phyloP scores from a whole-genome alignment of 768 basidiomycete genomes.

The Amanita rubescens region DNA sequence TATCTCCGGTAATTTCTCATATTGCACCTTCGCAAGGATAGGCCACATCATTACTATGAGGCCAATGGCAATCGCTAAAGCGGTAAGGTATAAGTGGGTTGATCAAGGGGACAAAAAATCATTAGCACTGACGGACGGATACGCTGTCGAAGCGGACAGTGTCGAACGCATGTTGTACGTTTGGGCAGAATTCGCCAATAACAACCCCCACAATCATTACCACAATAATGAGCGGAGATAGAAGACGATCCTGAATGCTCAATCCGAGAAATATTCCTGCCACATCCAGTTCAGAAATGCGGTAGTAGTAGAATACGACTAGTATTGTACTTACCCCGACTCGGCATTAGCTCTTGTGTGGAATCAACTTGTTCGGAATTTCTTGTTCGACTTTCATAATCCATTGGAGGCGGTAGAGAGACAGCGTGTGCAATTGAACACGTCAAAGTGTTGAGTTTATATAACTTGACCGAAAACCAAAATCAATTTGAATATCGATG shows the following conservation, averaged over 20 bases:
- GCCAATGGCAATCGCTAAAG: conserved; percentile 71
- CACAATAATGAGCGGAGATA: conserved; percentile 52
- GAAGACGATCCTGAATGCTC: conserved; percentile 15
- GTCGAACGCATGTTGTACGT: conserved; percentile 55
- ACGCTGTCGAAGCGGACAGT: conserved; percentile 64
- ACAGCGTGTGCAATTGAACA: too few relatives aligned
- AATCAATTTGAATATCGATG: too few relatives aligned
- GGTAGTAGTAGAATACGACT: too few relatives aligned
- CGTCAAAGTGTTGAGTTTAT: too few relatives aligned
- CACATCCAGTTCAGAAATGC: not conserved
- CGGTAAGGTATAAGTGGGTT: conserved; percentile 41
- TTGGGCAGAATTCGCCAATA: conserved; percentile 60
- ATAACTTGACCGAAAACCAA: too few relatives aligned
- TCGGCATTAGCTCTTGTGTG: too few relatives aligned
- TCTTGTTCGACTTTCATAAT: too few relatives aligned
- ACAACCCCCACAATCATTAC: conserved; percentile 73
- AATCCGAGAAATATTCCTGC: conserved; percentile 15
- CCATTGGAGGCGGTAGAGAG: too few relatives aligned
- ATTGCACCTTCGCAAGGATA: conserved; percentile 67
- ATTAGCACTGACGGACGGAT: conserved; percentile 58
- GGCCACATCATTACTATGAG: conserved; percentile 86
- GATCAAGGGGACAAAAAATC: conserved; percentile 10
- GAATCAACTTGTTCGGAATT: too few relatives aligned
- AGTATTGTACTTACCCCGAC: too few relatives aligned
- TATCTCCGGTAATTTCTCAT: conserved; percentile 56